Evolutionary conservation across 495 filamentous ascomycete genomes (phyloP).

Genomic region (Lichina pygmaea): DNA sequence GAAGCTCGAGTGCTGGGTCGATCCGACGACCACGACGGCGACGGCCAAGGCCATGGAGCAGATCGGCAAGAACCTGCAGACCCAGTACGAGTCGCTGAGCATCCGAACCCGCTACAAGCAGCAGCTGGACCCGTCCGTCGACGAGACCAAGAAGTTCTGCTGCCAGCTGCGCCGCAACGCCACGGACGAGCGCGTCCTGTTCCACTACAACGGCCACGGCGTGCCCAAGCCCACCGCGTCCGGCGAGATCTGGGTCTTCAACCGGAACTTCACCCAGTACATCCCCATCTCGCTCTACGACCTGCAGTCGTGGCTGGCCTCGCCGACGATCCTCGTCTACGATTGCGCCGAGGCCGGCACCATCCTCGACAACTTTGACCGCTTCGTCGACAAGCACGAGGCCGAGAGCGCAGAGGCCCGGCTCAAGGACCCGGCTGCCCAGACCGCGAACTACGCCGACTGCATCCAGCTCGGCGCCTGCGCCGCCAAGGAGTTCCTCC

Average conservation of each 20-base stretch:
- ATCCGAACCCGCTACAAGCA: constrained; percentile 90
- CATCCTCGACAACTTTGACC: constrained; percentile 81
- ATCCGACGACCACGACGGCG: constrained; percentile 39
- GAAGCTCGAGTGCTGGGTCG: constrained; percentile 89
- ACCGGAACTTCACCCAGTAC: constrained; percentile 95
- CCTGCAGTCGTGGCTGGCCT: constrained; percentile 83
- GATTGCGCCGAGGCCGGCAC: constrained; percentile 92
- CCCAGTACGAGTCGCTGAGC: constrained; percentile 85
- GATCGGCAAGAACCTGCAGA: constrained; percentile 84
- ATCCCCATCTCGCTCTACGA: constrained; percentile 94
- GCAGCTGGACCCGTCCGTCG: constrained; percentile 82
- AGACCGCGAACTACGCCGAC: constrained; percentile 39
- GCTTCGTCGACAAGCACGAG: constrained; percentile 83
- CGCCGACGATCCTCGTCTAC: constrained; percentile 88
- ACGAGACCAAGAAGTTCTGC: constrained; percentile 91
- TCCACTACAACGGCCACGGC: constrained; percentile 97
- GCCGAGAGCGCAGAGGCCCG: constrained; percentile 49
- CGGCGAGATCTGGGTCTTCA: constrained; percentile 98
- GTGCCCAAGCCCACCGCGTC: constrained; percentile 92
- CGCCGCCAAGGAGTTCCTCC: constrained; percentile 64
- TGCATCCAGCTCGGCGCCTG: constrained; percentile 89
- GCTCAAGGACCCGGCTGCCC: constrained; percentile 37
- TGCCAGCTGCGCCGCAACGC: constrained; percentile 68
- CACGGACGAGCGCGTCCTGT: constrained; percentile 80
- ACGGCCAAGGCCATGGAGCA: constrained; percentile 70